Conservation (phyloP, 305 asterid species). For the Fraxinus greggii region DNA sequence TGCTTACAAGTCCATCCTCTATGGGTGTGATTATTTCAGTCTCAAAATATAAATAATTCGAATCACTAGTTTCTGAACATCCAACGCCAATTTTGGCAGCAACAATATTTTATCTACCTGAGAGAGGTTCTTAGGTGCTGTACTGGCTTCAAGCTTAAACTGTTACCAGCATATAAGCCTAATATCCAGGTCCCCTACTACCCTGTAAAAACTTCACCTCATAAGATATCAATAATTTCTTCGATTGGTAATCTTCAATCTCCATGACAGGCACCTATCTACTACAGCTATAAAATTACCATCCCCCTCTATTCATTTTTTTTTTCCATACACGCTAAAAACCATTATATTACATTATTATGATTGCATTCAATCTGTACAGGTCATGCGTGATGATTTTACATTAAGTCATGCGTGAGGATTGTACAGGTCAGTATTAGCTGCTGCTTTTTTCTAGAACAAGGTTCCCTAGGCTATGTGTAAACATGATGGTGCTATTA, state of each 20-base stretch:
- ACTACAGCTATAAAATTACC: not conserved
- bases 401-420: not conserved
- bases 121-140: constrained; percentile 1
- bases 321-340: not conserved
- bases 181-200: not conserved
- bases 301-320: not conserved
- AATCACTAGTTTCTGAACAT: not conserved
- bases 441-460: not conserved
- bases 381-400: not conserved
- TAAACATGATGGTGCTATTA: not conserved
- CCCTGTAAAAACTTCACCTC: not conserved
- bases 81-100: not conserved
- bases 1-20: not conserved
- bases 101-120: not conserved
- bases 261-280: not conserved
- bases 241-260: not conserved
- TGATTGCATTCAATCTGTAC: not conserved
- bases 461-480: not conserved
- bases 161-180: not conserved
- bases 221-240: not conserved
- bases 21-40: not conserved
- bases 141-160: not conserved
- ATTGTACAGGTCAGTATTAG: not conserved
- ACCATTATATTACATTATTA: not conserved
- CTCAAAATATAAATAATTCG: not conserved